Percentiles rank a stretch among this genome's conserved stretches.
Conservation (phyloP, 805 yeast genomes). For the Candida vaughaniae region DNA sequence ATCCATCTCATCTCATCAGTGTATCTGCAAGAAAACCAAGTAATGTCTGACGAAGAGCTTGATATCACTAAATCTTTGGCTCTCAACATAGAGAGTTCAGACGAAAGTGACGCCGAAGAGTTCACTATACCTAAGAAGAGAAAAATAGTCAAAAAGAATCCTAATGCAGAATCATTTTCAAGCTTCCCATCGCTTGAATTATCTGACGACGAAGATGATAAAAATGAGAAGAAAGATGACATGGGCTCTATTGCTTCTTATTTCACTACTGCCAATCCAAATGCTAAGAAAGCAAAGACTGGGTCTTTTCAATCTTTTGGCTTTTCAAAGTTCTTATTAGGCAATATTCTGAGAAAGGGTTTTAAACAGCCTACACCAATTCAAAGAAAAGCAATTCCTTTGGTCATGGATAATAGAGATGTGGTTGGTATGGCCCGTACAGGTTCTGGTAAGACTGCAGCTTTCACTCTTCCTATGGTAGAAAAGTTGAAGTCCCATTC, state of each 20-base stretch:
- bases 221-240: slow-evolving; percentile 25
- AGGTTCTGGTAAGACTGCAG: slow-evolving; percentile 99
- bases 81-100: slow-evolving; percentile 40
- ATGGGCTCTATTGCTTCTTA: slow-evolving; percentile 30
- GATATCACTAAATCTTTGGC: slow-evolving; percentile 67
- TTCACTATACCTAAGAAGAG: slow-evolving; percentile 10
- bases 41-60: slow-evolving; percentile 23
- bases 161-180: slow-evolving; percentile 9
- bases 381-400: slow-evolving; percentile 92
- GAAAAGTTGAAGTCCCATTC: slow-evolving; percentile 82
- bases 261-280: slow-evolving; percentile 41
- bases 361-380: slow-evolving; percentile 96
- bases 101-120: slow-evolving; percentile 8
- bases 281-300: slow-evolving; percentile 59
- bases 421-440: slow-evolving; percentile 99
- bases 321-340: slow-evolving; percentile 65
- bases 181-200: slow-evolving; percentile 52
- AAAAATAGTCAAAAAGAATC: slow-evolving; percentile 20
- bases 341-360: slow-evolving; percentile 79
- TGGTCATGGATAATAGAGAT: slow-evolving; percentile 82
- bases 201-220: slow-evolving; percentile 47
- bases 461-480: slow-evolving; percentile 86
- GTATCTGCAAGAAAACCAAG: background rate
- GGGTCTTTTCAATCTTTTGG: slow-evolving; percentile 93
- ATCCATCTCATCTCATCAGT: slow-evolving; percentile 8